A percentile compares a stretch with the other conserved stretches of the same genome.
Evolutionary conservation across 768 basidiomycete species (phyloP).

Genomic region (Cystobasidium tubakii): DNA sequence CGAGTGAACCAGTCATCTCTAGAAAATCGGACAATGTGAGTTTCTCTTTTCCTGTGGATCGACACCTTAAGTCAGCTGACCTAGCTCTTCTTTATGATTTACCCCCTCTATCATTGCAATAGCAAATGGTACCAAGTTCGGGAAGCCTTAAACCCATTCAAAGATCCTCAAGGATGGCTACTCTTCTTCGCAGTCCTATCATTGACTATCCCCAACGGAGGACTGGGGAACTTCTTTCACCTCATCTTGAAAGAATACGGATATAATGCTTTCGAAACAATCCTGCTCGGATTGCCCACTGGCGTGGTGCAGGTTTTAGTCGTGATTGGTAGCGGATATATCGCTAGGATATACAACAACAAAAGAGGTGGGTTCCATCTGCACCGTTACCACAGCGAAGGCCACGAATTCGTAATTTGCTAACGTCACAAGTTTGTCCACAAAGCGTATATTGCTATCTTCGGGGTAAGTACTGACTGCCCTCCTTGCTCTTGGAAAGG

Average conservation of each 20-base stretch:
- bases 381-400: not conserved
- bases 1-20: constrained; percentile 22
- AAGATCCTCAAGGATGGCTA: constrained; percentile 32
- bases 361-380: not conserved
- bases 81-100: too few species aligned
- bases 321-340: constrained; percentile 4
- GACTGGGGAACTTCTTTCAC: constrained; percentile 27
- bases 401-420: not conserved
- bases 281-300: constrained; percentile 25
- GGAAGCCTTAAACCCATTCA: constrained; percentile 26
- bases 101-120: too few species aligned
- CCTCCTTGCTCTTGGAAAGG: not conserved
- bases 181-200: constrained; percentile 20
- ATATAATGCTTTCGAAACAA: constrained; percentile 27
- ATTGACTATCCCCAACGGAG: constrained; percentile 28
- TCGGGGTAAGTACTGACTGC: constrained; percentile 2
- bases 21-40: constrained; percentile 17
- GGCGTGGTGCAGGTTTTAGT: constrained; percentile 23
- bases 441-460: not conserved
- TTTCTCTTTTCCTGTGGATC: not conserved
- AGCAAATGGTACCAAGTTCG: constrained; percentile 35
- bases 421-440: not conserved
- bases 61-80: too few species aligned
- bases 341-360: constrained; percentile 3
- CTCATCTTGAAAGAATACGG: constrained; percentile 34